Conservation (phyloP, 2,329 filamentous ascomycete species). For the Pyrenophora tritici-repentis region DNA sequence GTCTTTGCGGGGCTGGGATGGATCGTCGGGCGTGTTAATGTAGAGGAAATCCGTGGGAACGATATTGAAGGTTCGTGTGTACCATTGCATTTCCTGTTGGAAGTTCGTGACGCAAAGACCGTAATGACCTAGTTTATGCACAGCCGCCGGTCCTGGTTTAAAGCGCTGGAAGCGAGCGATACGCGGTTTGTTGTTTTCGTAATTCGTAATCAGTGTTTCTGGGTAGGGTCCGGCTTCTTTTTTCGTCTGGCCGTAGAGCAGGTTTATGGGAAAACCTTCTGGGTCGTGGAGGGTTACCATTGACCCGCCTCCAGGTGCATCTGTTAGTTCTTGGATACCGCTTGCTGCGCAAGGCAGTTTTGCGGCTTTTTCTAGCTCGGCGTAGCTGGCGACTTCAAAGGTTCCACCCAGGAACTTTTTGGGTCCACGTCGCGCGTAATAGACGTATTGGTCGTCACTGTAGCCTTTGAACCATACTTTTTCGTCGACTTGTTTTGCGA, state of each 20-base stretch:
- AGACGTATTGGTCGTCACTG: constrained; percentile 63
- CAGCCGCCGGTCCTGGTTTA: constrained; percentile 54
- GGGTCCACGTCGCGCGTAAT: constrained; percentile 58
- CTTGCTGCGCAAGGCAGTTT: constrained; percentile 54
- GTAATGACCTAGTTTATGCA: constrained; percentile 58
- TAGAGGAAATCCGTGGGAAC: constrained; percentile 54
- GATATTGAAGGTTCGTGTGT: constrained; percentile 55
- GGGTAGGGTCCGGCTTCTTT: constrained; percentile 51
- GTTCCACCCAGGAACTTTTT: constrained; percentile 62
- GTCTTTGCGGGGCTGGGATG: constrained; percentile 31
- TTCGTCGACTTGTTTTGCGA: constrained; percentile 36
- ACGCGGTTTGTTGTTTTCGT: constrained; percentile 50
- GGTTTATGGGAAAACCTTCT: constrained; percentile 62
- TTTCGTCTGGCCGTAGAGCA: constrained; percentile 60
- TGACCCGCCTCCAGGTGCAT: constrained; percentile 60
- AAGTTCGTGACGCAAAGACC: constrained; percentile 51
- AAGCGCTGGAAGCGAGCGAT: constrained; percentile 60
- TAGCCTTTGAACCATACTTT: constrained; percentile 65
- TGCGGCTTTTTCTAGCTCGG: constrained; percentile 58
- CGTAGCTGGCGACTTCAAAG: constrained; percentile 62
- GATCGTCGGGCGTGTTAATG: constrained; percentile 19
- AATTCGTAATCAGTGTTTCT: constrained; percentile 57
- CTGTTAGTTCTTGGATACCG: constrained; percentile 54
- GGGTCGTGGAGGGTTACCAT: constrained; percentile 54
- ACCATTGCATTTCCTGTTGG: constrained; percentile 48